phyloP scores from a whole-genome alignment of 2,329 filamentous ascomycete genomes.

The Colletotrichum lindemuthianum region DNA sequence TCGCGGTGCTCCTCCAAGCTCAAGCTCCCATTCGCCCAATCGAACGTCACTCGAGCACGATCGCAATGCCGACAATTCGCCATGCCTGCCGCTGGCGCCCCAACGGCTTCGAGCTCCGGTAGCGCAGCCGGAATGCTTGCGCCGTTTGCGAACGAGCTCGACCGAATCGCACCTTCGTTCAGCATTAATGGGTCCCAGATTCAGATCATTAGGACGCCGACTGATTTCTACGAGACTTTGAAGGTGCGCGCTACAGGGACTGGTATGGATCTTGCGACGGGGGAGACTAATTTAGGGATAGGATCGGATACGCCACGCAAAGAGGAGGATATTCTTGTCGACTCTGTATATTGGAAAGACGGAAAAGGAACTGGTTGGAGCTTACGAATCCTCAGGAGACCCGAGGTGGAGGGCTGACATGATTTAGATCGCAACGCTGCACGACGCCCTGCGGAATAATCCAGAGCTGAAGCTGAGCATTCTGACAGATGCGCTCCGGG shows the following conservation, averaged over 20 bases:
- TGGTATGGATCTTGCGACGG: neutral
- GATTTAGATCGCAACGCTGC: slow-evolving; percentile 76
- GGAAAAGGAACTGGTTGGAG: slow-evolving; percentile 80
- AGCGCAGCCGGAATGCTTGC: slow-evolving; percentile 55
- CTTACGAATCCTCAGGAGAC: neutral
- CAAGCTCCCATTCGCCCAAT: slow-evolving; percentile 29
- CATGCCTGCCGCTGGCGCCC: slow-evolving; percentile 32
- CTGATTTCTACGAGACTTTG: slow-evolving; percentile 90
- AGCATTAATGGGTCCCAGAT: slow-evolving; percentile 85
- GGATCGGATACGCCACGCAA: slow-evolving; percentile 83
- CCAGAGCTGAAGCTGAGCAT: slow-evolving; percentile 85
- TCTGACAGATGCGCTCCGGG: slow-evolving; percentile 88
- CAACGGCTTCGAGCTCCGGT: slow-evolving; percentile 39
- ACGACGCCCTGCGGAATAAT: slow-evolving; percentile 78
- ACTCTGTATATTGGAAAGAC: slow-evolving; percentile 96
- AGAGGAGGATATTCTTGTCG: slow-evolving; percentile 87
- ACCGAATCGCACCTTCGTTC: slow-evolving; percentile 90
- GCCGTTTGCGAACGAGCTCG: slow-evolving; percentile 76
- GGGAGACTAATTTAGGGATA: slow-evolving; percentile 45
- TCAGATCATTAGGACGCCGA: slow-evolving; percentile 79
- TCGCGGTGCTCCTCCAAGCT: slow-evolving; percentile 44
- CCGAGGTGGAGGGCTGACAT: neutral
- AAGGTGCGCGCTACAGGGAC: slow-evolving; percentile 68
- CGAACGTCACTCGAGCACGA: slow-evolving; percentile 20
- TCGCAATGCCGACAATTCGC: slow-evolving; percentile 36